Evolutionary conservation across 805 yeast species (phyloP).

Genomic region (Yarrowia divulgata): DNA sequence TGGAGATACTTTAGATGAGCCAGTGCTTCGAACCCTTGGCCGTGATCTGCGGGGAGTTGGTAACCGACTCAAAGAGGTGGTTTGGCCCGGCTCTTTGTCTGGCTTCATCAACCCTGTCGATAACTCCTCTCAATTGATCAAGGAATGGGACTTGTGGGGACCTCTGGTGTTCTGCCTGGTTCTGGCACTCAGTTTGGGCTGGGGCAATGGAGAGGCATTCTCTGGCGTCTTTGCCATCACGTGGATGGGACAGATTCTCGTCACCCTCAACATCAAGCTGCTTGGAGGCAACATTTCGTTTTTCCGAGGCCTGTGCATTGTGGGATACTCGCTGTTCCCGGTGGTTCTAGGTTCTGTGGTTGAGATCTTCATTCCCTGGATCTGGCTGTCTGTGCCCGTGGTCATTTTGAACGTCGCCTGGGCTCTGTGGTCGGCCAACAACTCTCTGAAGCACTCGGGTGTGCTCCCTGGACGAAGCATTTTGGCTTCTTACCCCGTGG

Average conservation of each 20-base stretch:
- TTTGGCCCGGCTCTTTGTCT: slow-evolving; percentile 51
- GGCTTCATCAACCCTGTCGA: slow-evolving; percentile 43
- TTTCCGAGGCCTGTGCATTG: slow-evolving; percentile 71
- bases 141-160: slow-evolving; percentile 62
- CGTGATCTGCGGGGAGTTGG: slow-evolving; percentile 58
- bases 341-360: slow-evolving; percentile 59
- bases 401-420: slow-evolving; percentile 60
- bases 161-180: slow-evolving; percentile 68
- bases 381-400: slow-evolving; percentile 55
- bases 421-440: slow-evolving; percentile 69
- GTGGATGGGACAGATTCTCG: slow-evolving; percentile 67
- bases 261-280: slow-evolving; percentile 70
- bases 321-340: slow-evolving; percentile 76
- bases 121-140: slow-evolving; percentile 24
- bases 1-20: slow-evolving; percentile 77
- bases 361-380: slow-evolving; percentile 56
- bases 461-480: slow-evolving; percentile 67
- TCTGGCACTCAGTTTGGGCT: slow-evolving; percentile 65
- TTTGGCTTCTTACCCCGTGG: slow-evolving; percentile 71
- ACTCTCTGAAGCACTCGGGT: slow-evolving; percentile 67
- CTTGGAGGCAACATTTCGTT: slow-evolving; percentile 68
- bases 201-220: slow-evolving; percentile 49
- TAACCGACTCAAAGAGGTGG: slow-evolving; percentile 53
- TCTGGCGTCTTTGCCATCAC: slow-evolving; percentile 68
- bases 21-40: slow-evolving; percentile 62